Evolutionary conservation across 306 rosid species (phyloP).

Genomic region (Quercus aquifolioides): DNA sequence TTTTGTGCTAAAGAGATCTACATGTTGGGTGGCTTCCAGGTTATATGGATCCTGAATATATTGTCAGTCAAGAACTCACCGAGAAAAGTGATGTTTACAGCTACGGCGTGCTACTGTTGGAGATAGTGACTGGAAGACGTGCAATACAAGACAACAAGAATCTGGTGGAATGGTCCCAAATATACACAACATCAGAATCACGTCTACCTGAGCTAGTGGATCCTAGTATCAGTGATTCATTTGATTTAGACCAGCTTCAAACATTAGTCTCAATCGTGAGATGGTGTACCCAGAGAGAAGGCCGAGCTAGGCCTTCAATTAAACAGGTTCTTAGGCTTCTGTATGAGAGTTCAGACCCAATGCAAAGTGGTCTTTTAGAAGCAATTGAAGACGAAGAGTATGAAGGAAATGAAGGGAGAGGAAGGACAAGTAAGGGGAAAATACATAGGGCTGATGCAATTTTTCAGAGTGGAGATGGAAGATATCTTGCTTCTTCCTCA

Average conservation of each 20-base stretch:
- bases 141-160: constrained; percentile 77
- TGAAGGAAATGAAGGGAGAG: constrained; percentile 57
- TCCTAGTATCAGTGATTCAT: constrained; percentile 61
- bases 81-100: constrained; percentile 94
- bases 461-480: constrained; percentile 79
- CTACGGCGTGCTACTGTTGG: constrained; percentile 84
- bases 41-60: constrained; percentile 97
- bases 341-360: constrained; percentile 87
- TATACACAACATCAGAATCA: constrained; percentile 50
- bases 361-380: constrained; percentile 66
- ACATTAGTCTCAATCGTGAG: constrained; percentile 62
- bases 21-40: constrained; percentile 54
- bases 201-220: constrained; percentile 75
- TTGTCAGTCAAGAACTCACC: constrained; percentile 89
- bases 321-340: constrained; percentile 90
- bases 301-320: constrained; percentile 81
- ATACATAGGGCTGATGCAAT: constrained; percentile 48
- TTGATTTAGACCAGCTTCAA: constrained; percentile 82
- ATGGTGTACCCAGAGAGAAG: constrained; percentile 96
- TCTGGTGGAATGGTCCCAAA: constrained; percentile 89
- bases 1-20: constrained; percentile 8
- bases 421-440: constrained; percentile 70
- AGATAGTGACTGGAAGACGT: constrained; percentile 77
- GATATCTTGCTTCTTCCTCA: constrained; percentile 92
- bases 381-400: constrained; percentile 60